These are phyloP conservation scores for Venturiaceae sp. DNA, from an alignment of 2,329 filamentous ascomycete species.

Conservation along the genomic window DNA sequence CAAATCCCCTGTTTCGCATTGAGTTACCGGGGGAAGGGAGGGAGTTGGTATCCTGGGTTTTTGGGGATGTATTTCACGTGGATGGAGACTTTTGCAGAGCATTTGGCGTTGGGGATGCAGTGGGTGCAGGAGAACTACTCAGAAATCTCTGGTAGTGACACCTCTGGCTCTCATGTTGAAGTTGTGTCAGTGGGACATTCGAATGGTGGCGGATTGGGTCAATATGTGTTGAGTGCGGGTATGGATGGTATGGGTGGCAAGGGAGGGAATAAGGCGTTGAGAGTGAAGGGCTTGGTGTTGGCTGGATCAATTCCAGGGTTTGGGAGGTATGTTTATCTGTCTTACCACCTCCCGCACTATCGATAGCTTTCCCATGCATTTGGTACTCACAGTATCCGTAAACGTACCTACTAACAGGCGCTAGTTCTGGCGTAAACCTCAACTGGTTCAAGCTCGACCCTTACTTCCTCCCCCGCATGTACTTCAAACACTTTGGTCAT, in stretches of 20 bases:
- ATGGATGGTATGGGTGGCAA: slow-evolving; percentile 13
- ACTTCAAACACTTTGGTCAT: slow-evolving; percentile 36
- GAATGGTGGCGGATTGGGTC: slow-evolving; percentile 40
- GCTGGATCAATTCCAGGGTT: slow-evolving; percentile 39
- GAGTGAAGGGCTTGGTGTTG: slow-evolving; percentile 36
- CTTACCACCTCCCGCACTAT: no score
- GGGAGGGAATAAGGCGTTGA: slow-evolving; percentile 12
- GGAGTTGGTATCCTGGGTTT: slow-evolving; percentile 39
- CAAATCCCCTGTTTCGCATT: slow-evolving; percentile 43
- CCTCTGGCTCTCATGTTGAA: slow-evolving; percentile 14
- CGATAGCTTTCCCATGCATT: slow-evolving; percentile 12
- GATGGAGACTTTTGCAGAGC: slow-evolving; percentile 31
- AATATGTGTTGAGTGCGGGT: slow-evolving; percentile 36
- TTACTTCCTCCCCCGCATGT: slow-evolving; percentile 36
- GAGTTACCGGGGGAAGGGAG: slow-evolving; percentile 36
- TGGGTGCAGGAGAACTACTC: slow-evolving; percentile 16
- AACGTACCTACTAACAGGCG: neutral
- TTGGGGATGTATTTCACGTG: slow-evolving; percentile 38
- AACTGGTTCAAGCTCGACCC: slow-evolving; percentile 40
- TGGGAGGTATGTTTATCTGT: slow-evolving; percentile 30
- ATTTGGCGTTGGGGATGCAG: slow-evolving; percentile 35
- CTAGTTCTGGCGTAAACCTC: slow-evolving; percentile 18
- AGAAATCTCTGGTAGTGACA: no score
- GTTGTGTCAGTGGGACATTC: slow-evolving; percentile 42
- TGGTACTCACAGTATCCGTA: neutral